These are phyloP conservation scores for Neoscytalidium dimidiatum DNA, from an alignment of 2,329 filamentous ascomycete species.

Conservation along the genomic window DNA sequence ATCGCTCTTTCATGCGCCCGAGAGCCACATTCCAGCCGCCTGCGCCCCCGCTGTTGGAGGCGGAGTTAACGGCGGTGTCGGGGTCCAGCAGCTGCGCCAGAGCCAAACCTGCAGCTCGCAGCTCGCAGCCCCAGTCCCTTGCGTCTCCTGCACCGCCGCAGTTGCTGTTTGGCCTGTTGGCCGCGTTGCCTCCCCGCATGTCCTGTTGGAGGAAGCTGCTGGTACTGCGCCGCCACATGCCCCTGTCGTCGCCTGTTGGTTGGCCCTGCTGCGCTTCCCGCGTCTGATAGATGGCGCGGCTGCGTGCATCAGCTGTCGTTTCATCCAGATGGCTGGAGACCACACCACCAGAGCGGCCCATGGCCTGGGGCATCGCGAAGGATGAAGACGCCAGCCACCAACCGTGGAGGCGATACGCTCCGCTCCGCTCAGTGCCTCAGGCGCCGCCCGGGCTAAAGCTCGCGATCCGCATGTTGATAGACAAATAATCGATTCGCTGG, in stretches of 20 bases:
- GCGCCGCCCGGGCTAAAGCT: background rate
- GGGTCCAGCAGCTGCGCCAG: background rate
- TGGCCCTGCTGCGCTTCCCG: conserved; percentile 9
- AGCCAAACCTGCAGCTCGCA: background rate
- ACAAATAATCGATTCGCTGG: background rate
- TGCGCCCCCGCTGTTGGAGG: conserved; percentile 11
- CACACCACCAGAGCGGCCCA: background rate
- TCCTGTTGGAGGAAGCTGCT: background rate
- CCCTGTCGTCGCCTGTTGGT: background rate
- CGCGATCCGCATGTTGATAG: conserved; percentile 1
- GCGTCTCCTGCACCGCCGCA: conserved; percentile 10
- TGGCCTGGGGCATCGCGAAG: background rate
- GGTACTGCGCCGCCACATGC: background rate
- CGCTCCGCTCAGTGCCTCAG: background rate
- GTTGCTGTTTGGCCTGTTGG: background rate
- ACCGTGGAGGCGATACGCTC: background rate
- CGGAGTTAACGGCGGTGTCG: conserved; percentile 13
- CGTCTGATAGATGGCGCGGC: conserved; percentile 9
- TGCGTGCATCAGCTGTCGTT: conserved; percentile 13
- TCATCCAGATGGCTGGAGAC: conserved; percentile 1
- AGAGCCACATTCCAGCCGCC: background rate
- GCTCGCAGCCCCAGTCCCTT: background rate
- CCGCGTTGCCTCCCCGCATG: background rate
- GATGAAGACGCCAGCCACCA: background rate
- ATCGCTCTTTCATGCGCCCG: conserved; percentile 16